Base-by-base conservation (phyloP, 495 filamentous ascomycete genomes). In the Xylaria longipes region DNA sequence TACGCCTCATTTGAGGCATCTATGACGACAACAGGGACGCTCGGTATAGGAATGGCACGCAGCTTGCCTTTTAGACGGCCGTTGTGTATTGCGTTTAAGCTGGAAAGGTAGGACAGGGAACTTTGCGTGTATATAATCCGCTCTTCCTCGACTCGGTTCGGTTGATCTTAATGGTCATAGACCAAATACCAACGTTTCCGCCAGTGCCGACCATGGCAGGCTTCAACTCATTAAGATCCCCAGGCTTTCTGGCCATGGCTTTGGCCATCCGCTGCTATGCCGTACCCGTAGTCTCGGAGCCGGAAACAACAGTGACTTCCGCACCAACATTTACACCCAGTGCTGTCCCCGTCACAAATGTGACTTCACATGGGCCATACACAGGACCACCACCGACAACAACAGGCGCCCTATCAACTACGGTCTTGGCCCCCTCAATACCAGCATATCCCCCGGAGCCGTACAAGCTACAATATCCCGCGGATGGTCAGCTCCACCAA, bases 401-500 rank as follows among this genome's bases (percentile, higher is more conserved):
- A 0, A 90, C 87, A 1, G 90, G 90, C 0, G 87, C 84, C 0
- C 61, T 91, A 15, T 87, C 81, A 15, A 89, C 87, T 12, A 75
- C 76, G 0, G 82, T 87, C 3, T 64, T 81, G 64, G 87, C 78
- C 20, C 74, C 85, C 1, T 84, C 85, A 1, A 88, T 91, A 45
- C 72, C 86, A 12, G 74, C 81, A 1, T 76, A 80, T 3, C 83
- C 85, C 5, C 82, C 85, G 1, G 82, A 82, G 43, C 83, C 86
- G 0, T 83, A 81, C 25, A 88, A 87, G 17, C 86, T 87, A 27
- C 82, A 81, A 4, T 97, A 97, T 74, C 91, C 89, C 46, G 86
- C 87, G 33, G 86, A 93, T 64, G 94, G 94, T n/a, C 74, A 85
- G 27, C 88, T 94, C 15, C 85, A 89, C 31, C 77, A 89, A 27